Conservation (phyloP, 2,329 filamentous ascomycete genomes). For the Colletotrichum graminicola region DNA sequence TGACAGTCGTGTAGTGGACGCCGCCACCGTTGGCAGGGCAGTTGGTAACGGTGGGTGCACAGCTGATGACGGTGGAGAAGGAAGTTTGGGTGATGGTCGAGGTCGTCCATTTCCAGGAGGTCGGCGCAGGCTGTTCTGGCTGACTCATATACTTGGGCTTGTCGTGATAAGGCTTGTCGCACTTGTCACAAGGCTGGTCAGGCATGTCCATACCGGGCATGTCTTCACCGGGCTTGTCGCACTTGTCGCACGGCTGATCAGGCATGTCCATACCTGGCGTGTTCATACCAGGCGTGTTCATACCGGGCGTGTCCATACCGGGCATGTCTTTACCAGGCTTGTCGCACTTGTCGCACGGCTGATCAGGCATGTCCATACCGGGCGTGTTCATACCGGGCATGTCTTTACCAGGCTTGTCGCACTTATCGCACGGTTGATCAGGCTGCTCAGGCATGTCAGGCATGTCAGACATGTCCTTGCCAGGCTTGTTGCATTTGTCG, state of each 20-base stretch:
- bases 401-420: neutral
- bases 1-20: conserved; percentile 52
- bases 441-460: no score
- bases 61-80: conserved; percentile 56
- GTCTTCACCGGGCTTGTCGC: neutral
- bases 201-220: no score
- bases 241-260: neutral
- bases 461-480: neutral
- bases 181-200: neutral
- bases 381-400: no score
- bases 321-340: neutral
- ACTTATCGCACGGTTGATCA: neutral
- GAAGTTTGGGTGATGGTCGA: conserved; percentile 57
- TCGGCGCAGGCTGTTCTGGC: conserved; percentile 39
- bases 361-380: no score
- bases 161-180: neutral
- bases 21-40: conserved; percentile 53
- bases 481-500: neutral
- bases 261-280: no score
- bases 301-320: neutral
- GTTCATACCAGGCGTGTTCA: neutral
- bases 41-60: conserved; percentile 49
- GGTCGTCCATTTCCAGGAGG: conserved; percentile 54
- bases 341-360: neutral
- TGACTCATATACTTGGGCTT: neutral